phyloP scores from a whole-genome alignment of 805 yeast genomes.

The Kodamaea jinghongensis region DNA sequence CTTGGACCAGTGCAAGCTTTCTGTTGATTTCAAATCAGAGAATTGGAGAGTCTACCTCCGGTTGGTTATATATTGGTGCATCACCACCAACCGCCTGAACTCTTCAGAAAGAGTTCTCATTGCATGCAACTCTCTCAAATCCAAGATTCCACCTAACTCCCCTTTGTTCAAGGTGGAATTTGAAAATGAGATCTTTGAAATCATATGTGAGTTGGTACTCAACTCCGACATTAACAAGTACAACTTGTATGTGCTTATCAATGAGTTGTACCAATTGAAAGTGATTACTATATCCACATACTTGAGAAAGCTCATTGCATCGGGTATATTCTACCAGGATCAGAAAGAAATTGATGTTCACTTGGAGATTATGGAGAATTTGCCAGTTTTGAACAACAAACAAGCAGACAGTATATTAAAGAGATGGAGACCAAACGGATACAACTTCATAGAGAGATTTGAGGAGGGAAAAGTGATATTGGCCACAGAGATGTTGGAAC shows the following conservation, averaged over 20 bases:
- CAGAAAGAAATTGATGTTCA: conserved; percentile 50
- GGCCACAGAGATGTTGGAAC: conserved; percentile 22
- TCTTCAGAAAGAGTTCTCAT: conserved; percentile 32
- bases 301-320: conserved; percentile 75
- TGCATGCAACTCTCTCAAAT: conserved; percentile 41
- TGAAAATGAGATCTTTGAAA: conserved; percentile 41
- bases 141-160: conserved; percentile 4
- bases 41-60: conserved; percentile 36
- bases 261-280: conserved; percentile 48
- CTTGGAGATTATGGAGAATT: conserved; percentile 52
- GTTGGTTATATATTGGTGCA: conserved; percentile 38
- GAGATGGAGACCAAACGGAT: conserved; percentile 40
- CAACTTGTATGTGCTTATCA: conserved; percentile 46
- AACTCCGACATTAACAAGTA: conserved; percentile 9
- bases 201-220: conserved; percentile 29
- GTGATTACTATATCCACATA: conserved; percentile 63
- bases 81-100: conserved; percentile 33
- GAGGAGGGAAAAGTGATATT: conserved; percentile 36
- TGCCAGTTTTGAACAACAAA: conserved; percentile 53
- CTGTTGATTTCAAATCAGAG: conserved; percentile 22
- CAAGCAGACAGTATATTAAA: conserved; percentile 56
- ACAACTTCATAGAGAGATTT: conserved; percentile 32
- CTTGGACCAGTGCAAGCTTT: conserved; percentile 33
- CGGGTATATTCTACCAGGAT: conserved; percentile 69
- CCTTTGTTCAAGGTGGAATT: conserved; percentile 40